phyloP scores from a whole-genome alignment of 176 grass and related monocot genomes.

The Triticum timopheevii region DNA sequence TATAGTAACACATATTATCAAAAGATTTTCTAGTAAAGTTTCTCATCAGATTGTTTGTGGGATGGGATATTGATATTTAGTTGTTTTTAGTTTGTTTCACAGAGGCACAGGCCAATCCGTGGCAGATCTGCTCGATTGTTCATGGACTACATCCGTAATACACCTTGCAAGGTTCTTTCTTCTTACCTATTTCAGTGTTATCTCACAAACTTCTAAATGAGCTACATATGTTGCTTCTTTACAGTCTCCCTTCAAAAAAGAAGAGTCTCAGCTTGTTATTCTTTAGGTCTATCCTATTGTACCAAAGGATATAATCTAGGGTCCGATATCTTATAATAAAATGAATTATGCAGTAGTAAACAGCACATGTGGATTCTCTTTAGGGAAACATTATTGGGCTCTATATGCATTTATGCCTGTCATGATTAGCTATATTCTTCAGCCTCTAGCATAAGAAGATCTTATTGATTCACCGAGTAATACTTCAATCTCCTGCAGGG shows the following conservation, averaged over 20 bases:
- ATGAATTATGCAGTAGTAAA: not conserved
- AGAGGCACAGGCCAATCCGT: conserved; percentile 83
- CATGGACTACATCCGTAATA: conserved; percentile 65
- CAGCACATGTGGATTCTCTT: not conserved
- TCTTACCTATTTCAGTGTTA: conserved; percentile 16
- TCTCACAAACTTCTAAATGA: conserved; percentile 11
- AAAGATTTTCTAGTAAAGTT: not conserved
- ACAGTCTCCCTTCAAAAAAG: not conserved
- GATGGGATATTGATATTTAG: conserved; percentile 9
- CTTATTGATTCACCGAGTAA: conserved; percentile 17
- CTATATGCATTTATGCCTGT: not conserved
- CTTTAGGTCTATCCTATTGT: not conserved
- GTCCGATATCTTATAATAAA: not conserved
- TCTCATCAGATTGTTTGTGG: not conserved
- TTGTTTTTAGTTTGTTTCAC: conserved; percentile 75
- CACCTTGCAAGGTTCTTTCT: conserved; percentile 83
- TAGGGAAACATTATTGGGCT: not conserved
- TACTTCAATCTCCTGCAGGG: conserved; percentile 54
- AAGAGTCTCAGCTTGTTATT: not conserved
- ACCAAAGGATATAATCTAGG: not conserved
- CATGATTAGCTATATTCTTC: not conserved
- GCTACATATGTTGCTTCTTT: not conserved
- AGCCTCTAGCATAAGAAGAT: not conserved
- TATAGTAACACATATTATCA: not conserved
- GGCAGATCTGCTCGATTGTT: conserved; percentile 65